Conservation (phyloP, 2,329 filamentous ascomycete genomes). For the Stemphylium lycopersici region DNA sequence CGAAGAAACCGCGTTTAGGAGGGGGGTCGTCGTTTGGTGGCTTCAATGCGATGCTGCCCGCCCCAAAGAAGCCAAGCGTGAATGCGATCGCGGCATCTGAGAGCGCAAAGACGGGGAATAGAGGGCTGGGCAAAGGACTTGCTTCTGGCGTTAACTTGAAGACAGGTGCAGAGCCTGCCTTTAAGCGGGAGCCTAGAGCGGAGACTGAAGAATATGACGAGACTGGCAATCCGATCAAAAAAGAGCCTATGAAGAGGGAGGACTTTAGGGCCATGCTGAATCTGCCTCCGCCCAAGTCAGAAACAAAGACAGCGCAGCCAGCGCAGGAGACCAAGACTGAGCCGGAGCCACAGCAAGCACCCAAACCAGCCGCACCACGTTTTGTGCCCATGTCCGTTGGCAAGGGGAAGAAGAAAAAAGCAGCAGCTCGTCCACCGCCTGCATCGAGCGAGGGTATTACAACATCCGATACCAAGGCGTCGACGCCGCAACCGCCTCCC, state of each 20-base stretch:
- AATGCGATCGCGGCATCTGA: conserved; percentile 27
- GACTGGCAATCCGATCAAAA: conserved; percentile 41
- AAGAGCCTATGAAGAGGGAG: conserved; percentile 38
- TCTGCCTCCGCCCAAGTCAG: conserved; percentile 41
- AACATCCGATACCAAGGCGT: neutral
- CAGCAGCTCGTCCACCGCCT: conserved; percentile 14
- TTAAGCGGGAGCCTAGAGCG: conserved; percentile 66
- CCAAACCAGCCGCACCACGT: conserved; percentile 77
- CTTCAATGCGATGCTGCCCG: conserved; percentile 85
- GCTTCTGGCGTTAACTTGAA: conserved; percentile 73
- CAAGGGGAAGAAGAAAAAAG: conserved; percentile 64
- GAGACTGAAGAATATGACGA: conserved; percentile 43
- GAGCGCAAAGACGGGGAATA: conserved; percentile 39
- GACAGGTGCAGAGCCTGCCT: conserved; percentile 83
- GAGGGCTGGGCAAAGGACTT: conserved; percentile 46
- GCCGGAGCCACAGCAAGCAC: conserved; percentile 58
- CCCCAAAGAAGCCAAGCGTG: conserved; percentile 69
- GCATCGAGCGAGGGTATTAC: conserved; percentile 2
- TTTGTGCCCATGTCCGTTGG: conserved; percentile 89
- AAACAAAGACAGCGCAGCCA: conserved; percentile 13
- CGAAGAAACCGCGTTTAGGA: conserved; percentile 72
- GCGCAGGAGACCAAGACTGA: conserved; percentile 45
- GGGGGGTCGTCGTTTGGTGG: conserved; percentile 72
- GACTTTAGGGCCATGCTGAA: conserved; percentile 43
- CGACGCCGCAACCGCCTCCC: conserved; percentile 15